phyloP scores from a whole-genome alignment of 31 red algal genomes.

The Asparagopsis taxiformis region DNA sequence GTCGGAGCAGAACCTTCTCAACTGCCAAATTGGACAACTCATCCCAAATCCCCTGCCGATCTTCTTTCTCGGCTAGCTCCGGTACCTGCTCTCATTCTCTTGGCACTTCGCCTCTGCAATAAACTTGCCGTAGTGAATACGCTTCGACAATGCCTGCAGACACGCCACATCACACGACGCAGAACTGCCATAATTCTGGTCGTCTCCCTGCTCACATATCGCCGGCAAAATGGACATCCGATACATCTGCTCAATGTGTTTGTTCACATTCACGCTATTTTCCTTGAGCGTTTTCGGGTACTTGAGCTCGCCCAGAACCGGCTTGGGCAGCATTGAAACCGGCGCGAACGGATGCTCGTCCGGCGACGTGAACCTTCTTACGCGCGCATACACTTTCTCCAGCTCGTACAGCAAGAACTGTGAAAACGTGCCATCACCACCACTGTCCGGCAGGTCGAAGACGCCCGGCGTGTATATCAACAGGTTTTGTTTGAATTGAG shows the following conservation, averaged over 20 bases:
- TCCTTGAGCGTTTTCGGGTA: slow-evolving; percentile 71
- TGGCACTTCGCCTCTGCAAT: slow-evolving; percentile 96
- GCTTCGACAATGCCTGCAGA: slow-evolving; percentile 93
- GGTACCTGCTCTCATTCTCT: slow-evolving; percentile 65
- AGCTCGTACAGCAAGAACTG: slow-evolving; percentile 83
- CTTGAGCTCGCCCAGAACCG: slow-evolving; percentile 63
- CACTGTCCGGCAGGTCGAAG: slow-evolving; percentile 22
- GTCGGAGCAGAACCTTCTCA: slow-evolving; percentile 72
- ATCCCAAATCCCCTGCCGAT: slow-evolving; percentile 72
- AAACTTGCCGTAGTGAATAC: slow-evolving; percentile 99
- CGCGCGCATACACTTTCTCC: slow-evolving; percentile 84
- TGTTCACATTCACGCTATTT: slow-evolving; percentile 83
- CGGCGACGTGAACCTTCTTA: slow-evolving; percentile 85
- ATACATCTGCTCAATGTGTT: slow-evolving; percentile 63
- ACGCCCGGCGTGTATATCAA: slow-evolving; percentile 69
- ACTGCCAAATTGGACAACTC: slow-evolving; percentile 72
- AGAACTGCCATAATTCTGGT: slow-evolving; percentile 92
- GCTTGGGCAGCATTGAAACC: slow-evolving; percentile 42
- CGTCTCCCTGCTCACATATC: slow-evolving; percentile 81
- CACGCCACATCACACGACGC: slow-evolving; percentile 85
- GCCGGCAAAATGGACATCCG: slow-evolving; percentile 58
- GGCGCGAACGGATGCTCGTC: slow-evolving; percentile 97
- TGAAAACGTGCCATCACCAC: slow-evolving; percentile 64
- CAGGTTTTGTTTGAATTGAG: slow-evolving; percentile 84
- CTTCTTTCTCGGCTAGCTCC: slow-evolving; percentile 37